Evolutionary conservation across 1,284 basidiomycete species (phyloP), one percentile per base, ranked within the genome.

Genomic region (Pyrrhoderma lamaoense): DNA sequence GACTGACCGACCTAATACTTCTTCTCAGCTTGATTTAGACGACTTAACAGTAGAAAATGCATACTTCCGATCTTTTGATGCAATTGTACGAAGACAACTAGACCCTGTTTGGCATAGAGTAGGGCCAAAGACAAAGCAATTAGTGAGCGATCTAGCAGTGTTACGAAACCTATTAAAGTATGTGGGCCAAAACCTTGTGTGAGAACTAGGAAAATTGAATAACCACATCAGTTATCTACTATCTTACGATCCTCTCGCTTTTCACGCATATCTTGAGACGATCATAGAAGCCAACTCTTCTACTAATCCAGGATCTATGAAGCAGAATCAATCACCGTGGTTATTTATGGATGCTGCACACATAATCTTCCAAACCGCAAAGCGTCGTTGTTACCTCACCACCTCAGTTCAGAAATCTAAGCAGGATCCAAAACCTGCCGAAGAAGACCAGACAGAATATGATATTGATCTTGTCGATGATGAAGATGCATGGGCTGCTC

Each of bases 51-150:
- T 98, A 43, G 91, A 97, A 61, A 95, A 91, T 60, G 91, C 93
- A 0, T 93, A 99, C 60, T 98, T 98, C 67, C 80, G 85, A 25
- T 92, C 89, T 1, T 99, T 99, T 63, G 95, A 99, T 62, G 74
- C 82, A 19, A 77, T 96, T 48, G 93, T 98, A 1, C 80, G 94
- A 8, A 79, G 84, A 40, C 90, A 93, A 60, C 79, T 99, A 3
- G 90, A 96, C 64, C 80, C 93, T 0, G 86, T 97, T 3, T 99
- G 96, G 96, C 93, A 99, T 66, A 90, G 92, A 66, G 91, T 97
- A 22, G 91, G 93, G 1, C 82, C 89, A 2, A 86, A 82, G 59
- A 99, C 93, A 0, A 93, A 93, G 61, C 89, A 93, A 56, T 80
- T 98, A 9, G 93, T 98, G 4, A 79, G 77, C 45, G 95, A 99